A percentile compares a stretch with the other conserved stretches of the same genome.
Evolutionary conservation across 1,284 basidiomycete genomes (phyloP).

Genomic region (Ganoderma lingzhi): DNA sequence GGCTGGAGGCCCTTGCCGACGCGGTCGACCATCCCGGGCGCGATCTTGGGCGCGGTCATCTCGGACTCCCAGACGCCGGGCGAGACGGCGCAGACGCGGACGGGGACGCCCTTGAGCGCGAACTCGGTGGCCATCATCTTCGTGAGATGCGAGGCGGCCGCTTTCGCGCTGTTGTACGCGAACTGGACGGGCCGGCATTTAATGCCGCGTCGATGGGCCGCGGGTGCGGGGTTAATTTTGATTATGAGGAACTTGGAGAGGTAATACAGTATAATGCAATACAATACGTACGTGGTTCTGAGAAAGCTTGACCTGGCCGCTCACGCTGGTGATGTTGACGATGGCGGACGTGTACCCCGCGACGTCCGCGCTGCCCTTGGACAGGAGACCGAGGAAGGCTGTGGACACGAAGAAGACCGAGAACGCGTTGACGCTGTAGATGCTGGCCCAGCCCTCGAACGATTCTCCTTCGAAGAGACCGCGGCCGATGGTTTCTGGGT

Average conservation of each 20-base stretch:
- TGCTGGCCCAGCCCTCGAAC: conserved; percentile 64
- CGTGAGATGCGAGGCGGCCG: conserved; percentile 76
- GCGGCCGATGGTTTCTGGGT: conserved; percentile 67
- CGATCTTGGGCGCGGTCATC: conserved; percentile 68
- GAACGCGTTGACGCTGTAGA: conserved; percentile 74
- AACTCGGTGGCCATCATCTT: conserved; percentile 80
- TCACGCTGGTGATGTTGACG: conserved; percentile 82
- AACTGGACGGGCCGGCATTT: conserved; percentile 55
- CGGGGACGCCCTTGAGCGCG: conserved; percentile 68
- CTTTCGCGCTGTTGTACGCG: conserved; percentile 81
- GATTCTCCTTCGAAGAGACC: conserved; percentile 74
- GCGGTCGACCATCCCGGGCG: conserved; percentile 55
- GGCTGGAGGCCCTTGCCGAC: conserved; percentile 64
- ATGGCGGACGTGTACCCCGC: conserved; percentile 66
- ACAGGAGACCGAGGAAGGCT: conserved; percentile 79
- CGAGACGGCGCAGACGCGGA: conserved; percentile 77
- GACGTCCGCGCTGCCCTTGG: conserved; percentile 69
- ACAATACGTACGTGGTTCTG: conserved; percentile 71
- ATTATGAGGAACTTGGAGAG: background rate
- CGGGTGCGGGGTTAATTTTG: background rate
- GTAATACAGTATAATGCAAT: background rate
- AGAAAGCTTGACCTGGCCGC: conserved; percentile 69
- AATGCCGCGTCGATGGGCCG: background rate
- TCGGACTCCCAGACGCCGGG: conserved; percentile 80
- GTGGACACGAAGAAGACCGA: conserved; percentile 78